Percentiles rank a stretch among this genome's conserved stretches.
Conservation (phyloP, 805 yeast genomes). For the Candida patagonica region DNA sequence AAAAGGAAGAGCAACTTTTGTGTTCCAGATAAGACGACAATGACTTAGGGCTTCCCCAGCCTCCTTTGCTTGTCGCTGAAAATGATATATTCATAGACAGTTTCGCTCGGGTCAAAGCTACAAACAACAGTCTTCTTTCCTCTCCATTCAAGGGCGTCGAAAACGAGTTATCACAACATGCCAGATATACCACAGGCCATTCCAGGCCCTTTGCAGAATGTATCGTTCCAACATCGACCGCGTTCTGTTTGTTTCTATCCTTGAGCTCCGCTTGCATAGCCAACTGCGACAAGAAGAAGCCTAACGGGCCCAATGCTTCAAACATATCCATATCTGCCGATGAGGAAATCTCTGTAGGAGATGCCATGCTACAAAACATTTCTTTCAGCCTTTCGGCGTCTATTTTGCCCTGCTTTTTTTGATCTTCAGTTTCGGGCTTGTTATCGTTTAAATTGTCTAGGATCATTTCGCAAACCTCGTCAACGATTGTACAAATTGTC, state of each 20-base stretch:
- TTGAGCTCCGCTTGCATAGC: constrained; percentile 14
- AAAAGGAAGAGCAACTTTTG: too few relatives aligned
- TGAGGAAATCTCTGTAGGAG: neutral
- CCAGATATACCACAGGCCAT: constrained; percentile 87
- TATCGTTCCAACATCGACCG: constrained; percentile 64
- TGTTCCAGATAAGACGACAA: too few relatives aligned
- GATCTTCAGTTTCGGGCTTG: neutral
- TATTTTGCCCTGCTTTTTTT: neutral
- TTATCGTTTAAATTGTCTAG: neutral
- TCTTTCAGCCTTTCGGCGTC: constrained; percentile 4
- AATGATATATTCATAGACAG: constrained; percentile 36
- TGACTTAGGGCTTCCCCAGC: too few relatives aligned
- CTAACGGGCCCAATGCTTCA: neutral
- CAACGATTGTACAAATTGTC: neutral
- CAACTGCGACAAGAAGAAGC: constrained; percentile 12
- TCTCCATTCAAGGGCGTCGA: constrained; percentile 32
- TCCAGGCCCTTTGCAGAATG: constrained; percentile 93
- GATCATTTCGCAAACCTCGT: neutral
- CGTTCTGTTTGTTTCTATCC: constrained; percentile 5
- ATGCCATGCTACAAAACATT: neutral
- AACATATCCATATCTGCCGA: constrained; percentile 5
- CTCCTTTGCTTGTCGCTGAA: too few relatives aligned
- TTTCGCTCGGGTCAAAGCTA: constrained; percentile 81
- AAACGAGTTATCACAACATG: constrained; percentile 33
- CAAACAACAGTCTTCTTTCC: constrained; percentile 79